These are phyloP conservation scores for Ustilago sp. DNA, from an alignment of 1,284 basidiomycete species.

Conservation along the genomic window DNA sequence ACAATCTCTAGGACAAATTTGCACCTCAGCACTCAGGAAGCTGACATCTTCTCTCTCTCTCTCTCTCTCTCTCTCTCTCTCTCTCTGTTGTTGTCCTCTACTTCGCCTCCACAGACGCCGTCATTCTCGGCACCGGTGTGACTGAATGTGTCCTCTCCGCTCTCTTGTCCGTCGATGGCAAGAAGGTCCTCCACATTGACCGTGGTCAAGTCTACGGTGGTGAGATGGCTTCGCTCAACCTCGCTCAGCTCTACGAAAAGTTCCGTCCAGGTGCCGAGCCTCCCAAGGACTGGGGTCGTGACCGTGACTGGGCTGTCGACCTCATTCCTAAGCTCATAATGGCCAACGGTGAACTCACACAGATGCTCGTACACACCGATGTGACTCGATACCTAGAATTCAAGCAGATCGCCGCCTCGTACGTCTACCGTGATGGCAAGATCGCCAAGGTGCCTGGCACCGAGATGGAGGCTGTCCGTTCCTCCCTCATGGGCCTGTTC, in stretches of 20 bases:
- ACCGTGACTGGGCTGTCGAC: constrained; percentile 69
- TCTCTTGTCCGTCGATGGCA: constrained; percentile 90
- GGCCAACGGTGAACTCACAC: constrained; percentile 95
- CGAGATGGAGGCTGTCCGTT: constrained; percentile 95
- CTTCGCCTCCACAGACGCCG: constrained; percentile 52
- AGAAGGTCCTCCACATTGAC: constrained; percentile 99
- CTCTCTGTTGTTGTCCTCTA: neutral
- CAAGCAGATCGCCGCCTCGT: constrained; percentile 99
- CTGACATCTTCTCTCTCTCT: neutral
- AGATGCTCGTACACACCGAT: constrained; percentile 98
- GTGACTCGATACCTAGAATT: constrained; percentile 99
- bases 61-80: neutral
- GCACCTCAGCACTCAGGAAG: neutral
- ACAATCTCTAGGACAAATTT: neutral
- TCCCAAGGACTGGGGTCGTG: constrained; percentile 72
- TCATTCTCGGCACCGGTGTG: constrained; percentile 83
- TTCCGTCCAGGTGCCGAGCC: constrained; percentile 76
- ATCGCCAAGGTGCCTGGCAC: constrained; percentile 99
- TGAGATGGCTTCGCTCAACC: constrained; percentile 94
- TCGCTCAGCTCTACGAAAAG: constrained; percentile 97
- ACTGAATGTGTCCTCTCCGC: constrained; percentile 97
- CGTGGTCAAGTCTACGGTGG: constrained; percentile 98
- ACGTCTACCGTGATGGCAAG: constrained; percentile 94
- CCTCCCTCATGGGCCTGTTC: constrained; percentile 96
- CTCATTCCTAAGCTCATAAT: constrained; percentile 78